A percentile compares a stretch with the other conserved stretches of the same genome.
Evolutionary conservation across 2,329 filamentous ascomycete species (phyloP).

Genomic region (Aspergillus oerlinghausenensis): DNA sequence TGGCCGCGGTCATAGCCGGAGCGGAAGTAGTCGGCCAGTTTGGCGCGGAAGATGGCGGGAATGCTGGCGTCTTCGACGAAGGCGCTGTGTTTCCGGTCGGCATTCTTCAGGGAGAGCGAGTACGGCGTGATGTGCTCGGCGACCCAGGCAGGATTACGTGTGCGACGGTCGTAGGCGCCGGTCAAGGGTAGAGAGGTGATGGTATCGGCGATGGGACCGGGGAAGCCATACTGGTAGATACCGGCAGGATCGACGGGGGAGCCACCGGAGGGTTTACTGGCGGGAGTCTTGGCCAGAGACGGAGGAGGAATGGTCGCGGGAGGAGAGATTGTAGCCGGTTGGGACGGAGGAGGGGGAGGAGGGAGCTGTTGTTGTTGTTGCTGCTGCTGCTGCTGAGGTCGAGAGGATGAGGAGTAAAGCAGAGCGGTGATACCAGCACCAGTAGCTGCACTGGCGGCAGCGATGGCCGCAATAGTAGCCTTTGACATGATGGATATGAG

Average conservation of each 20-base stretch:
- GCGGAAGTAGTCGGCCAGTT: conserved; percentile 89
- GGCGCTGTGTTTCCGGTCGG: conserved; percentile 74
- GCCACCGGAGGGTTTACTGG: conserved; percentile 22
- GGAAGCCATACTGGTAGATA: conserved; percentile 83
- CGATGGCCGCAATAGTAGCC: conserved; percentile 68
- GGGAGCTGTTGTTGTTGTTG: conserved; percentile 23
- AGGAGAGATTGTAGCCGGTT: conserved; percentile 34
- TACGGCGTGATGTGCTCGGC: conserved; percentile 92
- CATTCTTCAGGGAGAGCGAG: conserved; percentile 69
- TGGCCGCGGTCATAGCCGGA: conserved; percentile 94
- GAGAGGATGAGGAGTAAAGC: conserved; percentile 53
- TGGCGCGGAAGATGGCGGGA: conserved; percentile 81
- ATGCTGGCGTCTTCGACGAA: conserved; percentile 80
- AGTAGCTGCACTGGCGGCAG: conserved; percentile 69
- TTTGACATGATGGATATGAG: conserved; percentile 62
- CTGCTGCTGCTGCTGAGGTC: conserved; percentile 23
- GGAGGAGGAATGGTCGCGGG: conserved; percentile 27
- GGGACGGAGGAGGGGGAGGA: conserved; percentile 24
- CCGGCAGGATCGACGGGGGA: conserved; percentile 67
- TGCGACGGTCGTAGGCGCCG: conserved; percentile 84
- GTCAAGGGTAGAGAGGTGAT: conserved; percentile 71
- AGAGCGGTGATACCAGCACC: conserved; percentile 69
- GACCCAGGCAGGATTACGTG: conserved; percentile 90
- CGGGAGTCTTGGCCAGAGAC: conserved; percentile 15
- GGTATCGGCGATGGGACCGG: conserved; percentile 81